These are phyloP conservation scores for Helminthosporium solani DNA, from an alignment of 2,329 filamentous ascomycete species.

Conservation along the genomic window DNA sequence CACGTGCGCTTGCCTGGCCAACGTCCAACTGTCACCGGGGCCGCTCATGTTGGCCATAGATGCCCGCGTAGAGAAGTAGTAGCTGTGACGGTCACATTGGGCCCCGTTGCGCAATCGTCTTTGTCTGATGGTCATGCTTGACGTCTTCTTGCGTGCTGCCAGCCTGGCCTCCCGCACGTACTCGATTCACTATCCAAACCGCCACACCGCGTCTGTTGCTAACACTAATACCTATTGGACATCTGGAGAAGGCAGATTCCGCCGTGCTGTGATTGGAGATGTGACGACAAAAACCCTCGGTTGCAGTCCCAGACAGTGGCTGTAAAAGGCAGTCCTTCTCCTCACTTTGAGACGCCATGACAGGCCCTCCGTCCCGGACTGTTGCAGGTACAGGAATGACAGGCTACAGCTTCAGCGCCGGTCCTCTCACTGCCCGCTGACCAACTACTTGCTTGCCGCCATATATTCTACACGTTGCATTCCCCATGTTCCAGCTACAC, in stretches of 20 bases:
- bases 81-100: too few species aligned
- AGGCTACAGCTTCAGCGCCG: constrained; percentile 4
- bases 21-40: too few species aligned
- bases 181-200: too few species aligned
- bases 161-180: too few species aligned
- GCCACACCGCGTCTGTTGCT: too few species aligned
- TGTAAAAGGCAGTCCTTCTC: constrained; percentile 19
- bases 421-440: constrained; percentile 12
- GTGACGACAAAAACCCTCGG: constrained; percentile 19
- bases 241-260: constrained; percentile 20
- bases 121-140: too few species aligned
- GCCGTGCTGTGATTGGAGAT: constrained; percentile 33
- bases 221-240: constrained; percentile 11
- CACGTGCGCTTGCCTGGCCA: too few species aligned
- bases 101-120: too few species aligned
- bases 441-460: constrained; percentile 4
- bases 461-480: constrained; percentile 5
- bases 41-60: too few species aligned
- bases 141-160: too few species aligned
- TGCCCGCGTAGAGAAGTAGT: too few species aligned
- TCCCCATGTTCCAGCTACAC: constrained; percentile 21
- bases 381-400: constrained; percentile 15
- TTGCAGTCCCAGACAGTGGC: constrained; percentile 12
- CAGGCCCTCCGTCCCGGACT: not conserved
- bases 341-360: constrained; percentile 20